Base-by-base conservation (phyloP, 345 rosid species). In the Gossypium anomalum region DNA sequence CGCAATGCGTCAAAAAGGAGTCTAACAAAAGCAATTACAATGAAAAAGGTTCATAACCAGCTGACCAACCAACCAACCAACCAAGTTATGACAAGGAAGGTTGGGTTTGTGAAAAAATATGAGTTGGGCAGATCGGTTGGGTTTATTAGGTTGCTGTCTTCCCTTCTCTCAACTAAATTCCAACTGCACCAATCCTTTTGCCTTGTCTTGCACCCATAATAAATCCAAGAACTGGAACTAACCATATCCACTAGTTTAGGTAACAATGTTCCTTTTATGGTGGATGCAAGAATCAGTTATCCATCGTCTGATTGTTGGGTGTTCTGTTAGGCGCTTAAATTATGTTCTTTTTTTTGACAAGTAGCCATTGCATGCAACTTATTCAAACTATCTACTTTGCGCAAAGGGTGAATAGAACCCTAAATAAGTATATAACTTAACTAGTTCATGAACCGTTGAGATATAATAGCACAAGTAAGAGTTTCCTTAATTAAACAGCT, bases 1-100 rank as follows among this genome's bases (percentile, higher is more conserved):
- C n/a, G 15, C 59, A 9, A 51, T 51, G 25, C 72, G 44, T 69
- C 59, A 58, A 51, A 69, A 69, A 49, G 60, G 59, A 20, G 72
- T 69, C 71, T 48, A 27, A 41, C 49, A 3, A 68, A 25, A 48
- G 56, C 22, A 7, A 34, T 64, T n/a, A 3, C 68, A n/a, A 49
- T 49, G 17, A 69, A 69, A 69, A 34, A 34, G 41, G 9, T 9
- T 15, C 22, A 27, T 22, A 67, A 65, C 70, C 38, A 59, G 22
- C 63, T 15, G 6, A 17, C 48, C 7, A 34, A 34, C 41, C 41
- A 34, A 34, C 41, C 41, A 34, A 34, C 41, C 72, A 49, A 16
- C 72, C 15, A 68, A 58, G 34, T 49, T 16, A 51, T 69, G 72
- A 69, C 59, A 27, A 49, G 59, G 13, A 7, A 3, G 22, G 58